A percentile compares a stretch with the other conserved stretches of the same genome.
These are phyloP conservation scores for Aspergillus sclerotialis DNA, from an alignment of 2,329 filamentous ascomycete genomes.

Conservation along the genomic window DNA sequence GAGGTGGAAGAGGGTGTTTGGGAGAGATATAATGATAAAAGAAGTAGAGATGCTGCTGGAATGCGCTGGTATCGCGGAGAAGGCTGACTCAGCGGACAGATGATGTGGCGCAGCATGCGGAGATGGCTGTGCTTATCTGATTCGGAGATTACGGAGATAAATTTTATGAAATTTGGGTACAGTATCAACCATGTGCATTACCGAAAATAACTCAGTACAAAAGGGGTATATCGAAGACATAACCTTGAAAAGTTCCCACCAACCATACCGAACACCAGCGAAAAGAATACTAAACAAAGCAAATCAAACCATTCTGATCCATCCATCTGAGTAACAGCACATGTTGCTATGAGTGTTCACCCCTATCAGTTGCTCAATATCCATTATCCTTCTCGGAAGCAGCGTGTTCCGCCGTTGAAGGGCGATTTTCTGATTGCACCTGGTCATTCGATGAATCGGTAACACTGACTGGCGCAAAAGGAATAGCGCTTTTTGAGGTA, in stretches of 20 bases:
- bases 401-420: not conserved
- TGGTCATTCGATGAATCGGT: not conserved
- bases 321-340: not conserved
- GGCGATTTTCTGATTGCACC: not conserved
- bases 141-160: slow-evolving; percentile 12
- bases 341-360: not conserved
- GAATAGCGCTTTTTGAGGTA: slow-evolving; percentile 39
- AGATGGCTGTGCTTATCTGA: slow-evolving; percentile 9
- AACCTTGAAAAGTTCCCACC: slow-evolving; percentile 6
- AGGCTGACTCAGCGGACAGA: slow-evolving; percentile 4
- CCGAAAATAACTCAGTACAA: slow-evolving; percentile 1
- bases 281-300: slow-evolving; percentile 1
- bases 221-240: slow-evolving; percentile 9
- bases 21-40: slow-evolving; percentile 1
- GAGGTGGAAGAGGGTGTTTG: not conserved
- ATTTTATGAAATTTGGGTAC: not conserved
- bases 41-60: slow-evolving; percentile 8
- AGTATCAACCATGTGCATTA: not conserved
- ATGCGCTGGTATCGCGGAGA: slow-evolving; percentile 19
- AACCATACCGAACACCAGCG: slow-evolving; percentile 5
- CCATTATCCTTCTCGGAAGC: not conserved
- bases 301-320: not conserved
- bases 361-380: too few species aligned
- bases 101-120: slow-evolving; percentile 4
- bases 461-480: slow-evolving; percentile 25